These are phyloP conservation scores for Penicillium longicatenatum DNA, from an alignment of 495 filamentous ascomycete genomes.

Conservation along the genomic window DNA sequence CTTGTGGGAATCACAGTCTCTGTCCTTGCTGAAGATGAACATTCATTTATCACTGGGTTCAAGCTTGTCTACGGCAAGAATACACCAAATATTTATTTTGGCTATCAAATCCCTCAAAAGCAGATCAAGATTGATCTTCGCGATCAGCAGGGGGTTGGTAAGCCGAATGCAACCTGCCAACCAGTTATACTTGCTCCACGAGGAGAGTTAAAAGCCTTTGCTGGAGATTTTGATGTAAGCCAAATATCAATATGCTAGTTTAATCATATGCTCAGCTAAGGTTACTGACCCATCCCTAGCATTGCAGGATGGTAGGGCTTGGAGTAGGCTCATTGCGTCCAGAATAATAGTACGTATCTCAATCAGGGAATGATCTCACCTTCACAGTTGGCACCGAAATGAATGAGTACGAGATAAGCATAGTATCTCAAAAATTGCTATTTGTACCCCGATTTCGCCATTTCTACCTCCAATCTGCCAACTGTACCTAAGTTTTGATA, in stretches of 20 bases:
- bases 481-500: too few relatives aligned
- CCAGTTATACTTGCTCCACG: neutral
- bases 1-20: neutral
- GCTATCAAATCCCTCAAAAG: slow-evolving; percentile 3
- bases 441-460: too few relatives aligned
- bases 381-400: too few relatives aligned
- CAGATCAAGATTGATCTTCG: neutral
- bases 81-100: neutral
- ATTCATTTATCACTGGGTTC: neutral
- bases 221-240: neutral
- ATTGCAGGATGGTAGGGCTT: neutral
- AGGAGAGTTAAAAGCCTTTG: neutral
- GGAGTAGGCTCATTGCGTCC: neutral
- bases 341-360: neutral
- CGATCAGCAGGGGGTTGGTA: neutral
- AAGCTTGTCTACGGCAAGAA: neutral
- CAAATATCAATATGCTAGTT: neutral
- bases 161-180: neutral
- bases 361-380: too few relatives aligned
- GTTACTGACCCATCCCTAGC: neutral
- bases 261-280: neutral
- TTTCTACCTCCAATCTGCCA: too few relatives aligned
- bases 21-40: slow-evolving; percentile 3
- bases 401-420: too few relatives aligned
- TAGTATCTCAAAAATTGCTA: too few relatives aligned